Evolutionary conservation across 2,329 filamentous ascomycete species (phyloP), one percentile per base, ranked within the genome.

Genomic region (Aspergillus viridinutans): DNA sequence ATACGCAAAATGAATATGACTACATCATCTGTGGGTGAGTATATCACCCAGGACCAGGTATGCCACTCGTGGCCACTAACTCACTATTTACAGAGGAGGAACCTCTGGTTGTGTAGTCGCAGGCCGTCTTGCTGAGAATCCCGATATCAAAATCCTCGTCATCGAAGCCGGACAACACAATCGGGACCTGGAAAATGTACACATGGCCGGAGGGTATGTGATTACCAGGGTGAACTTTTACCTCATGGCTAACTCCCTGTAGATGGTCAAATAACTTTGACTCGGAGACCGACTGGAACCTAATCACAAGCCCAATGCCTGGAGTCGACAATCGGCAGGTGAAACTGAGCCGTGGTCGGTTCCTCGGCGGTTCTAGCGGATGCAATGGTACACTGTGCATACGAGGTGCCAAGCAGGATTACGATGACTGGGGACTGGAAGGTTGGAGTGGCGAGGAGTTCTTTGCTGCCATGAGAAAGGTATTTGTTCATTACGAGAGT

Each of bases 401-500:
- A 35, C 72, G 76, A 6, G 77, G 76, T 5, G 66, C 66, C 25
- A 75, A 74, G 57, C 75, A 78, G 57, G 76, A 78, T 49, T 79
- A 74, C 55, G 81, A 85, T 67, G 81, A 85, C 56, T 85, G 83
- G 83, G 76, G 69, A 2, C 60, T 78, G 74, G 38, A 72, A 4
- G 83, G 80, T 2, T 83, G 83, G 83, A 80, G 75, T 54, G 82
- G 83, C 3, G 78, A 82, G 3, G 81, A 85, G 23, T 79, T 85
- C 60, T 85, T 82, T 58, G 71, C 69, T 12, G 83, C 80, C 53
- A 85, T 85, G 78, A 76, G 71, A 51, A 85, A 83, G 76, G 78
- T 81, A 43, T 4, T 17, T 54, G 9, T 20, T 7, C 80, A 53
- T 85, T 77, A 75, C 70, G 50, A 85, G 83, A 76, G 78, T 81